Evolutionary conservation across 2,329 filamentous ascomycete species (phyloP).

Genomic region (Sordariomycetes sp.): DNA sequence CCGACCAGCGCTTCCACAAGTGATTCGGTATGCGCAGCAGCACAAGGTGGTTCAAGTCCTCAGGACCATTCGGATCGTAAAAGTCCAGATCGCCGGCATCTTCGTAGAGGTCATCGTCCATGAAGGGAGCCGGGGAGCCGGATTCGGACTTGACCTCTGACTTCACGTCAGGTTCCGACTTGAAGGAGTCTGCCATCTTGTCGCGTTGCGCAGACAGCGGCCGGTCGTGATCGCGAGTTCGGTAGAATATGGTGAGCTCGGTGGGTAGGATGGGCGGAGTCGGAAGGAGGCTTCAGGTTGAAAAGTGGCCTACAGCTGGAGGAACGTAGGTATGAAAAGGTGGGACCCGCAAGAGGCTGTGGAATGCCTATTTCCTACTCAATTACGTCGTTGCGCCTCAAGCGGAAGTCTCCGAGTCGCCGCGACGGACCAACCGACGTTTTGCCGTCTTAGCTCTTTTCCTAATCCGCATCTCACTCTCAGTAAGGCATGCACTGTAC

Average conservation of each 20-base stretch:
- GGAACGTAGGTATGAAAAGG: not conserved
- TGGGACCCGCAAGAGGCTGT: not conserved
- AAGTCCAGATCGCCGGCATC: slow-evolving; percentile 45
- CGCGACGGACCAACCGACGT: not conserved
- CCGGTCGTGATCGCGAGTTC: not conserved
- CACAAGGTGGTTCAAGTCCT: slow-evolving; percentile 38
- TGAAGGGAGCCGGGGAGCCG: slow-evolving; percentile 29
- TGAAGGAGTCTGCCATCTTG: slow-evolving; percentile 2
- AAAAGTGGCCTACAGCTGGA: not conserved
- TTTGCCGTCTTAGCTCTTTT: not conserved
- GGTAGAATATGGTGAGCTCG: not conserved
- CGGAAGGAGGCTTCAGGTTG: not conserved
- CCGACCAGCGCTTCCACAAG: slow-evolving; percentile 66
- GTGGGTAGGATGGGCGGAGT: not conserved
- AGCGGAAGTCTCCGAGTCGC: not conserved
- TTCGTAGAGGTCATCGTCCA: slow-evolving; percentile 57
- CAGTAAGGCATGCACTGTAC: not conserved
- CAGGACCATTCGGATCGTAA: slow-evolving; percentile 27
- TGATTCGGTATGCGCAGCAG: slow-evolving; percentile 67
- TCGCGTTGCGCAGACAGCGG: not conserved
- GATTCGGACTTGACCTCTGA: slow-evolving; percentile 30
- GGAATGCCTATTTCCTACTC: not conserved
- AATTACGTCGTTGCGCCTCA: not conserved
- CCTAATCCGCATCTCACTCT: not conserved
- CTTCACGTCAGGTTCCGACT: not conserved